Conservation (phyloP, 306 rosid species). For the Dryas drummondii region DNA sequence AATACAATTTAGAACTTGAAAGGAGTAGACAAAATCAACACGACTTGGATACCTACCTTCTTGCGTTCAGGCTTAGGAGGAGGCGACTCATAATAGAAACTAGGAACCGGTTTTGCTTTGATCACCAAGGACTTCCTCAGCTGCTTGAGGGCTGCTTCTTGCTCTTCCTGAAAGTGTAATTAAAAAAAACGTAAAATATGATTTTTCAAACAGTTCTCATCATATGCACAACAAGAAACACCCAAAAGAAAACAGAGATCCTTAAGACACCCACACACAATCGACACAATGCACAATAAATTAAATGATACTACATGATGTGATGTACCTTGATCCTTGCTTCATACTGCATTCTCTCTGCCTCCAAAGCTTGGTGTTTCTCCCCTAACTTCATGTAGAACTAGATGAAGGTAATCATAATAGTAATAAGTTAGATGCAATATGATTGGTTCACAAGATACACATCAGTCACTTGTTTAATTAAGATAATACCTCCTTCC, state of each 20-base stretch:
- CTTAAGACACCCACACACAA: neutral
- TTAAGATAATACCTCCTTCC: slow-evolving; percentile 75
- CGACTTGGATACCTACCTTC: slow-evolving; percentile 53
- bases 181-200: slow-evolving; percentile 20
- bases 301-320: slow-evolving; percentile 4
- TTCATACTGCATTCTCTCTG: slow-evolving; percentile 68
- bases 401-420: slow-evolving; percentile 47
- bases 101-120: slow-evolving; percentile 95
- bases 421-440: slow-evolving; percentile 13
- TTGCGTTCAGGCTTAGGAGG: slow-evolving; percentile 80
- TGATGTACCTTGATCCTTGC: slow-evolving; percentile 76
- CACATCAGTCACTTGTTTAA: slow-evolving; percentile 23
- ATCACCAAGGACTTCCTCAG: slow-evolving; percentile 80
- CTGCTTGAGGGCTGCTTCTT: slow-evolving; percentile 82
- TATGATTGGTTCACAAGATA: slow-evolving; percentile 6
- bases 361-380: slow-evolving; percentile 86
- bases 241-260: slow-evolving; percentile 4
- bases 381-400: slow-evolving; percentile 84
- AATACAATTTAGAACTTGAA: neutral
- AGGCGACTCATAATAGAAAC: slow-evolving; percentile 85
- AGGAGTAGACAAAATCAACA: neutral
- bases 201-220: neutral
- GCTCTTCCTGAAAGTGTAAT: slow-evolving; percentile 74
- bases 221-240: slow-evolving; percentile 13
- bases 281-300: slow-evolving; percentile 2